A percentile compares a stretch with the other conserved stretches of the same genome.
phyloP scores from a whole-genome alignment of 2,329 filamentous ascomycete genomes.

The Magnaporthiopsis poae region DNA sequence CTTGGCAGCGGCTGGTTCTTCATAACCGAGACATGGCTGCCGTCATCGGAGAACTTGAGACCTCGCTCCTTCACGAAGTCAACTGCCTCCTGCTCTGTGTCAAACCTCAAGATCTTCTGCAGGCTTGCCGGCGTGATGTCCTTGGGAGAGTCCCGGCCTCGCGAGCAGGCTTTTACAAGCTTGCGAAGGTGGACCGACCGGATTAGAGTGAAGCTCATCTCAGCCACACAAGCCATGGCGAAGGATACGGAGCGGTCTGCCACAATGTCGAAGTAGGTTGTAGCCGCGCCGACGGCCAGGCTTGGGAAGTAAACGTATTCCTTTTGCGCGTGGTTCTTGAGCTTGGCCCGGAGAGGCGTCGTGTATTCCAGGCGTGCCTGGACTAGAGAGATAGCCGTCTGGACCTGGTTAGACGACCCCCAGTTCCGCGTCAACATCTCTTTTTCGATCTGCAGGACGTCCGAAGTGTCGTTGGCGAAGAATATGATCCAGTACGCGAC shows the following conservation, averaged over 20 bases:
- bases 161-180: constrained; percentile 44
- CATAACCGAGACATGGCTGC: constrained; percentile 32
- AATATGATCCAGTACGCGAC: constrained; percentile 56
- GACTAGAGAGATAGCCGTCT: constrained; percentile 50
- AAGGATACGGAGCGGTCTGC: constrained; percentile 50
- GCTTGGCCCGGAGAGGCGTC: not conserved
- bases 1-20: constrained; percentile 5
- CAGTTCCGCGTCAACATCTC: constrained; percentile 23
- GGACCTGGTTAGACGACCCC: constrained; percentile 46
- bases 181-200: constrained; percentile 49
- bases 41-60: constrained; percentile 38
- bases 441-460: constrained; percentile 4
- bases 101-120: constrained; percentile 54
- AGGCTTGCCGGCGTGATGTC: constrained; percentile 49
- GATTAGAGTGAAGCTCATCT: constrained; percentile 55
- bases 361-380: constrained; percentile 36
- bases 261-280: constrained; percentile 51
- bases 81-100: constrained; percentile 56
- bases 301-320: constrained; percentile 4
- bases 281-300: constrained; percentile 11
- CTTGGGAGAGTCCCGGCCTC: constrained; percentile 46
- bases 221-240: constrained; percentile 60
- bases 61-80: constrained; percentile 52
- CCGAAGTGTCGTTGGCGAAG: constrained; percentile 43
- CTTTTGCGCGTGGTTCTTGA: constrained; percentile 1